Percentiles rank a stretch among this genome's conserved stretches.
phyloP scores from a whole-genome alignment of 345 rosid species.

The Eucalyptus erythrocorys region DNA sequence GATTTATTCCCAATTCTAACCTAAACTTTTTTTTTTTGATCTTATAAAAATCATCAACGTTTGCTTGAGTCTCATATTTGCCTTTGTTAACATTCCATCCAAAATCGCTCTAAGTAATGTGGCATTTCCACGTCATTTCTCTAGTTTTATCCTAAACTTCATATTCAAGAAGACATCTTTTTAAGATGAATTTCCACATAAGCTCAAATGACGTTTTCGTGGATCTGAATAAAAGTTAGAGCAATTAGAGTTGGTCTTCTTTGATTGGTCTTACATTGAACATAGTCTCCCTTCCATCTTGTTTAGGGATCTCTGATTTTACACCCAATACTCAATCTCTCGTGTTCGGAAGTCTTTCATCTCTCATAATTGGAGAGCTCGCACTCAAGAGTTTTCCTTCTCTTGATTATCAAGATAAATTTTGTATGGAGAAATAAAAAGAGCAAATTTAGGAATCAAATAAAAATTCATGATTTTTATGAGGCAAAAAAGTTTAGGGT shows the following conservation, averaged over 20 bases:
- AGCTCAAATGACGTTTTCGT: rapidly evolving
- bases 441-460: not conserved
- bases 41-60: too few relatives aligned
- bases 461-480: too few relatives aligned
- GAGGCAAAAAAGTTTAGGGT: not conserved
- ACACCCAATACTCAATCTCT: not conserved
- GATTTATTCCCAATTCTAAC: too few relatives aligned
- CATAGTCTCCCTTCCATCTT: not conserved
- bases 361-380: not conserved
- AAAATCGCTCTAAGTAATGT: not conserved
- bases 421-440: not conserved
- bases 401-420: not conserved
- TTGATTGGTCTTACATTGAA: not conserved
- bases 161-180: not conserved
- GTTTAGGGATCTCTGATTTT: not conserved
- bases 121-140: not conserved
- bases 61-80: not conserved
- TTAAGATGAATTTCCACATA: not conserved
- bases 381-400: not conserved
- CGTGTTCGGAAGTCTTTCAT: rapidly evolving
- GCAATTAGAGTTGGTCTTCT: not conserved
- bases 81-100: not conserved
- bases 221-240: too few relatives aligned
- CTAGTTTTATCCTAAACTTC: not conserved
- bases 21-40: too few relatives aligned